Percentiles rank a stretch among this genome's conserved stretches.
These are phyloP conservation scores for Sporothrix humicola DNA, from an alignment of 2,329 filamentous ascomycete species.

Conservation along the genomic window DNA sequence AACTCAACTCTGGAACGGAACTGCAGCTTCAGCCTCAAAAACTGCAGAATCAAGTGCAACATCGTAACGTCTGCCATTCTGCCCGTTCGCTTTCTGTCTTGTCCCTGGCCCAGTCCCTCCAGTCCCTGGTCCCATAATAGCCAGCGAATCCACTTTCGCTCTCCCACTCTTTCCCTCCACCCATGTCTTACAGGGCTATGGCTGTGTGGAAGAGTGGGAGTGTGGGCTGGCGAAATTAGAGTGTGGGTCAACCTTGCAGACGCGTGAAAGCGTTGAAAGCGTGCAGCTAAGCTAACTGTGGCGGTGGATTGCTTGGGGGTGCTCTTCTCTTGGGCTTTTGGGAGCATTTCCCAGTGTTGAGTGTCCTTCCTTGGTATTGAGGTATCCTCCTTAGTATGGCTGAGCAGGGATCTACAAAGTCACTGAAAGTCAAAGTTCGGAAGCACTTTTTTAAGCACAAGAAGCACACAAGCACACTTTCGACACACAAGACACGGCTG, in stretches of 20 bases:
- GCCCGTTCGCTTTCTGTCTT: too few species aligned
- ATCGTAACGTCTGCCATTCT: background rate
- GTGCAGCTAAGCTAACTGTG: background rate
- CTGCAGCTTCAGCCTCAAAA: background rate
- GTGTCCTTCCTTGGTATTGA: background rate
- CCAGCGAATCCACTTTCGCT: background rate
- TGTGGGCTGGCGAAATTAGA: constrained; percentile 28
- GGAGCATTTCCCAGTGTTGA: background rate
- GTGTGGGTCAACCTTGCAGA: background rate
- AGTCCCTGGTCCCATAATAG: background rate
- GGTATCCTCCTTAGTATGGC: background rate
- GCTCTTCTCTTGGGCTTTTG: background rate
- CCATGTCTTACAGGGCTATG: constrained; percentile 15
- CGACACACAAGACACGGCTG: too few species aligned
- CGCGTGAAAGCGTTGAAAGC: background rate
- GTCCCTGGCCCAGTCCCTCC: too few species aligned
- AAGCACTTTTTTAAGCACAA: too few species aligned
- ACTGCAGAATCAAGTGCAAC: background rate
- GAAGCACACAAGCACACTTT: too few species aligned
- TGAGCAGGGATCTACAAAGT: constrained; percentile 17
- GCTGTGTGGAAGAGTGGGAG: background rate
- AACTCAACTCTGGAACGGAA: background rate
- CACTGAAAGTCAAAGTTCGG: too few species aligned
- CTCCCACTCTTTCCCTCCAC: background rate
- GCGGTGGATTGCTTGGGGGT: background rate